Base-by-base conservation (phyloP, 176 grass and related monocot species). In the Carex cristatella region DNA sequence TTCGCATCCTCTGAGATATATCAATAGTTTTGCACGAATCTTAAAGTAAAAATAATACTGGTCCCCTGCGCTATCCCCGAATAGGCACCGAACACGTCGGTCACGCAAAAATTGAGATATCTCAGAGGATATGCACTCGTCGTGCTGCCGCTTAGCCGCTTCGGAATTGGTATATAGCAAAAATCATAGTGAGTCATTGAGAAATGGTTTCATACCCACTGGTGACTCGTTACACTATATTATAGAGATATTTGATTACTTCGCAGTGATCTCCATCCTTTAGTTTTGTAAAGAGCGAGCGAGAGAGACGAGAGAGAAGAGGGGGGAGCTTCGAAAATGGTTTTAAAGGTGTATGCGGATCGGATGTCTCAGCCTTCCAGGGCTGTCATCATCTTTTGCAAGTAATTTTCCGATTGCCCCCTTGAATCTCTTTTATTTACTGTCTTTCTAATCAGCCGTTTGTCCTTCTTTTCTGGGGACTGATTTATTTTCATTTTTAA, bases 351-450 rank as follows among this genome's bases (percentile, higher is more conserved):
- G 3, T 97, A 93, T 44, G 89, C 77, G 27, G 89, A 97, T 88
- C 87, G 89, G 48, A 83, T 77, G 38, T 97, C 94, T 32, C 94
- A 97, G 89, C 94, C 94, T 8, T 93, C 91, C 16, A 87, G 94
- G 32, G 89, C 94, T 19, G 53, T 97, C 53, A 66, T 97, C 76
- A 93, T 97, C 87, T 97, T 93, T 48, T 93, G 87, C 89, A 90
- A 90, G 94, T 91, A 88, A 77, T 61, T 66, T 16, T 48, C 51
- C 7, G 55, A 32, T 58, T 74, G 1, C 28, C 49, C 53, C 53
- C 42, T 81, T 18, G 16, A 32, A 18, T 70, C 28, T 79, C 4
- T 56, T 19, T 80, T 15, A 19, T 58, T 55, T 78, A 57, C 51
- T 3, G 7, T 56, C n/a, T 79, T 72, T 27, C 10, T 55, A 76